phyloP scores from a whole-genome alignment of 805 yeast species.

The Starmerella riodocensis region DNA sequence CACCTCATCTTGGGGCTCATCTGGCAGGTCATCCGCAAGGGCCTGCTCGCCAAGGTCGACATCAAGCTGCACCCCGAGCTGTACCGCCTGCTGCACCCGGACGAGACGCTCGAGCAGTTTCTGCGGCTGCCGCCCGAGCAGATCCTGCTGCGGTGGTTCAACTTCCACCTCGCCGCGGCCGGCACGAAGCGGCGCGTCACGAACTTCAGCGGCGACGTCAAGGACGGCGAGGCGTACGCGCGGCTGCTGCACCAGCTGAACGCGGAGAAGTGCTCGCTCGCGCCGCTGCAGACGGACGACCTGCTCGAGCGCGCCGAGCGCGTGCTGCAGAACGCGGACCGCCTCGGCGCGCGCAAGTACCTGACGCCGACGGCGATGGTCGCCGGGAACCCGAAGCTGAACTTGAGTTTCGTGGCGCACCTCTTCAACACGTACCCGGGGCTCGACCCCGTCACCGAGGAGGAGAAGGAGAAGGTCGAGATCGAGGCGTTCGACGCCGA shows the following conservation, averaged over 20 bases:
- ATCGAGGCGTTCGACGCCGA: constrained; percentile 98
- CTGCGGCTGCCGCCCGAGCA: constrained; percentile 95
- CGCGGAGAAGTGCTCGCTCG: constrained; percentile 66
- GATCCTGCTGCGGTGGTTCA: constrained; percentile 92
- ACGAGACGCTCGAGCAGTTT: constrained; percentile 93
- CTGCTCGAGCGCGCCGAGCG: constrained; percentile 74
- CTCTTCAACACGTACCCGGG: constrained; percentile 95
- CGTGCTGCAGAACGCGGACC: constrained; percentile 75
- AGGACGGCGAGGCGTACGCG: constrained; percentile 93
- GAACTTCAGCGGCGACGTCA: constrained; percentile 76
- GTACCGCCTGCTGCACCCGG: constrained; percentile 86
- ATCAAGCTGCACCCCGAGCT: constrained; percentile 93
- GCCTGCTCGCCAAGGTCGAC: constrained; percentile 85
- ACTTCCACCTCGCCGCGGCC: constrained; percentile 88
- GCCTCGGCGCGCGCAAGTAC: constrained; percentile 82
- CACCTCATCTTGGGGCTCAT: constrained; percentile 88
- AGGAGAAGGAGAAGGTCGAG: constrained; percentile 67
- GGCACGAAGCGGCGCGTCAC: constrained; percentile 73
- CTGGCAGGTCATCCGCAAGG: constrained; percentile 97
- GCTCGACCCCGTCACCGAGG: constrained; percentile 79
- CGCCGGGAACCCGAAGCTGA: constrained; percentile 91
- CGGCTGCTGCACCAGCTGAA: constrained; percentile 76
- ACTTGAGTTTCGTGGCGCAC: constrained; percentile 94
- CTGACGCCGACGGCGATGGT: constrained; percentile 86
- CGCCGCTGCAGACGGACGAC: constrained; percentile 70